Conservation (phyloP, 805 yeast genomes). For the Wickerhamomyces silvicola region DNA sequence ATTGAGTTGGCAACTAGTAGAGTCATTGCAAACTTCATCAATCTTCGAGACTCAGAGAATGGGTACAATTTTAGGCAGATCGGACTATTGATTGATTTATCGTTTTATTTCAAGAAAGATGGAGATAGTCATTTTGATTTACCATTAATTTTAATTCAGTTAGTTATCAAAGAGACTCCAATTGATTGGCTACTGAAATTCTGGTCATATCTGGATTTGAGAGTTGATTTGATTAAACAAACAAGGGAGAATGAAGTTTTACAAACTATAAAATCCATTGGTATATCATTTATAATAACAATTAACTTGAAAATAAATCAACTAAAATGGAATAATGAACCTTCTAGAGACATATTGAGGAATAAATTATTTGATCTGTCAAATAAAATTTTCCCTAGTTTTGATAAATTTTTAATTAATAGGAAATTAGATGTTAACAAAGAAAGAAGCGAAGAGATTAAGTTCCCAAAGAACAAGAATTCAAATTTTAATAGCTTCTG, state of each 20-base stretch:
- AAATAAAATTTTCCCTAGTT: slow-evolving; percentile 9
- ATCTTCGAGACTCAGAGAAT: slow-evolving; percentile 7
- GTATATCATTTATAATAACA: slow-evolving; percentile 7
- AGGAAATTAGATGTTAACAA: slow-evolving; percentile 10
- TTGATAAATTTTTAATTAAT: slow-evolving; percentile 10
- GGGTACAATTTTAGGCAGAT: slow-evolving; percentile 9
- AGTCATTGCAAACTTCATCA: slow-evolving; percentile 2
- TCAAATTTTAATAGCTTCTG: slow-evolving; percentile 10
- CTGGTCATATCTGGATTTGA: slow-evolving; percentile 15
- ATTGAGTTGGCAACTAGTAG: background rate
- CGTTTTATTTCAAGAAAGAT: slow-evolving; percentile 8
- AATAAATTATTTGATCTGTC: slow-evolving; percentile 12
- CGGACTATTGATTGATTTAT: slow-evolving; percentile 15
- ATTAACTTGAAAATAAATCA: slow-evolving; percentile 12
- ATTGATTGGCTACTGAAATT: slow-evolving; percentile 14
- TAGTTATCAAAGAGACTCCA: slow-evolving; percentile 6
- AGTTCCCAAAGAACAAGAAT: background rate
- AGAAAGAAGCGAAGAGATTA: slow-evolving; percentile 8
- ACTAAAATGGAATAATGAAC: slow-evolving; percentile 11
- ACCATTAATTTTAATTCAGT: slow-evolving; percentile 8
- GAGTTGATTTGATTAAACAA: slow-evolving; percentile 4
- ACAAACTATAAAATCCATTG: slow-evolving; percentile 9
- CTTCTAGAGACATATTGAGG: slow-evolving; percentile 13
- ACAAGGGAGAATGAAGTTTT: slow-evolving; percentile 2
- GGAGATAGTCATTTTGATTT: slow-evolving; percentile 7